A percentile compares a stretch with the other conserved stretches of the same genome.
These are phyloP conservation scores for Lentinula sp. DNA, from an alignment of 768 basidiomycete genomes.

Conservation along the genomic window DNA sequence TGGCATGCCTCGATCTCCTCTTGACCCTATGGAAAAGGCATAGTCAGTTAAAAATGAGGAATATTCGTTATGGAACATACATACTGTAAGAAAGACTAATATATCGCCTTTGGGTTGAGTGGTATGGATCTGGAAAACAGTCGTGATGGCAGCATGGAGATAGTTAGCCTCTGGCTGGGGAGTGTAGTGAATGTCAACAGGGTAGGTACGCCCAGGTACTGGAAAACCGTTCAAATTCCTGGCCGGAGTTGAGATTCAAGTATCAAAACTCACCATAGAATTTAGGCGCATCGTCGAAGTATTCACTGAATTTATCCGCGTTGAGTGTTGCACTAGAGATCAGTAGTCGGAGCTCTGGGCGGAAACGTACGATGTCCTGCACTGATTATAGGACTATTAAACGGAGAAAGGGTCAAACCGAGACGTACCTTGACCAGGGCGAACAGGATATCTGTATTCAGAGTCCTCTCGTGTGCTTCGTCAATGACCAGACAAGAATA, in stretches of 20 bases:
- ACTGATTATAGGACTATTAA: constrained; percentile 14
- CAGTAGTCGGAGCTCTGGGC: constrained; percentile 87
- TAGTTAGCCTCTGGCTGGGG: constrained; percentile 99
- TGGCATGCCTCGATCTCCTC: constrained; percentile 98
- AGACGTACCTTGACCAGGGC: constrained; percentile 92
- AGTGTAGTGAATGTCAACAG: constrained; percentile 98
- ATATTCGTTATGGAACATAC: constrained; percentile 25
- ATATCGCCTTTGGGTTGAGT: constrained; percentile 98
- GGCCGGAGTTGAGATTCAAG: background rate
- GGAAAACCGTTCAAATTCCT: constrained; percentile 5
- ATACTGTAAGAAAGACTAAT: constrained; percentile 90
- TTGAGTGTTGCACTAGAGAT: constrained; percentile 98
- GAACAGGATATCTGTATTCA: constrained; percentile 98
- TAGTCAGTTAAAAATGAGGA: background rate
- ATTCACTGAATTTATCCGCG: constrained; percentile 95
- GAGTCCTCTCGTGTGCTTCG: constrained; percentile 95
- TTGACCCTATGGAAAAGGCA: constrained; percentile 63
- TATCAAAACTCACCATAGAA: constrained; percentile 65
- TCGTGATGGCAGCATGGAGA: constrained; percentile 96
- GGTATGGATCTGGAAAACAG: constrained; percentile 98
- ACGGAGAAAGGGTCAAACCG: constrained; percentile 8
- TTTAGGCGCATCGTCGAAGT: constrained; percentile 94
- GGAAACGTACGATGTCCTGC: constrained; percentile 93
- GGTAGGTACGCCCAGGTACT: constrained; percentile 97
- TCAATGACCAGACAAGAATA: constrained; percentile 97